These are phyloP conservation scores for Cudoniella acicularis DNA, from an alignment of 495 filamentous ascomycete species.

Conservation along the genomic window DNA sequence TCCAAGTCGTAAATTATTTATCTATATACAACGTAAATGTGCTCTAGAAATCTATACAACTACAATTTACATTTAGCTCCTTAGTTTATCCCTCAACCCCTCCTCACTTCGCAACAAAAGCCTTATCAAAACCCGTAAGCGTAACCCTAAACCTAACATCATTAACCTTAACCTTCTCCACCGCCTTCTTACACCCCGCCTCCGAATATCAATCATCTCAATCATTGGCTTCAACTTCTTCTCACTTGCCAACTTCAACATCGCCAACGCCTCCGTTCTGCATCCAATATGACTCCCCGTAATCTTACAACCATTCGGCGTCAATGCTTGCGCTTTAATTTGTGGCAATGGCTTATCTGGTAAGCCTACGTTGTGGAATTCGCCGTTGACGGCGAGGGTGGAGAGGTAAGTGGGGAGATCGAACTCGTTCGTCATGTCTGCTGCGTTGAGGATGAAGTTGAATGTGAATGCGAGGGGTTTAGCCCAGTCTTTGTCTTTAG, in stretches of 20 bases:
- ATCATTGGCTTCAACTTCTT: conserved; percentile 70
- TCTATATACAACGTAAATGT: no score
- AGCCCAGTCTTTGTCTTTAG: conserved; percentile 62
- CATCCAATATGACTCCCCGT: conserved; percentile 69
- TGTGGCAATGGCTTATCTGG: conserved; percentile 25
- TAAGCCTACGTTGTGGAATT: conserved; percentile 55
- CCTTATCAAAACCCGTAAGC: conserved; percentile 61
- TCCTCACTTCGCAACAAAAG: no score
- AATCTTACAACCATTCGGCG: conserved; percentile 17
- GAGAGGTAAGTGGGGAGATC: conserved; percentile 61
- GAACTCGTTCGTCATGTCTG: conserved; percentile 66
- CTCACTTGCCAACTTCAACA: conserved; percentile 73
- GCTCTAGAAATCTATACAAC: no score
- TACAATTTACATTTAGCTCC: neutral
- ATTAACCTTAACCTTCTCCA: conserved; percentile 63
- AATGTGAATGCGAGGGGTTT: conserved; percentile 54
- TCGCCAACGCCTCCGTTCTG: conserved; percentile 64
- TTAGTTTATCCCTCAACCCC: no score
- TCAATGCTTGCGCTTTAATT: conserved; percentile 21
- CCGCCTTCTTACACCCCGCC: conserved; percentile 67
- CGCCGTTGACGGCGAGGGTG: conserved; percentile 64
- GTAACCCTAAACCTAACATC: conserved; percentile 67
- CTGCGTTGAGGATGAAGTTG: conserved; percentile 70
- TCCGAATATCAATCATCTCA: conserved; percentile 67
- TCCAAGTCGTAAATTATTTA: no score